A percentile compares a stretch with the other conserved stretches of the same genome.
These are phyloP conservation scores for Penicillium nordicum DNA, from an alignment of 2,329 filamentous ascomycete species.

Conservation along the genomic window DNA sequence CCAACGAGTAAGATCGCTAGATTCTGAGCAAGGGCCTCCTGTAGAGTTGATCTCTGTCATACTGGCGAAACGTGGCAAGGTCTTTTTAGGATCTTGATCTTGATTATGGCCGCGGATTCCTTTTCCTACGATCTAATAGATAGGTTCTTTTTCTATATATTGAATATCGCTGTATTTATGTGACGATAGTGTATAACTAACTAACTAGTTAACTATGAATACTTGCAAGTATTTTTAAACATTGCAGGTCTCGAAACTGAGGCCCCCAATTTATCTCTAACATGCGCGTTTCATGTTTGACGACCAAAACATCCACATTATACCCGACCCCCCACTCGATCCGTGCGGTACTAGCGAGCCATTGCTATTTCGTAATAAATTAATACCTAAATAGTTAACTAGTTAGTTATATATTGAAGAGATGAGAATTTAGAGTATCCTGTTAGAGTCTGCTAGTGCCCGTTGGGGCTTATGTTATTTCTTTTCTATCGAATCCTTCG, in stretches of 20 bases:
- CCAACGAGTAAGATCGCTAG: slow-evolving; percentile 5
- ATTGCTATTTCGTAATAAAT: too few species aligned
- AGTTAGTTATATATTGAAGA: too few species aligned
- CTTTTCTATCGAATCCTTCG: too few species aligned
- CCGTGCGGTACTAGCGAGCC: not conserved
- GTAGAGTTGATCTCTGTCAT: not conserved
- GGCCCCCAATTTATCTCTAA: slow-evolving; percentile 1
- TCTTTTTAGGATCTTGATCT: not conserved
- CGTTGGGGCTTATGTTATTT: too few species aligned
- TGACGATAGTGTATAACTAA: not conserved
- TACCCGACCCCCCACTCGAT: not conserved
- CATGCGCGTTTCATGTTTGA: not conserved
- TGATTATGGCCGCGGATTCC: not conserved
- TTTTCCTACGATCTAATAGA: not conserved
- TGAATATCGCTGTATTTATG: not conserved
- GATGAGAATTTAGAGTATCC: too few species aligned
- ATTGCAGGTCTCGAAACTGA: not conserved
- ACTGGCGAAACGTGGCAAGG: not conserved
- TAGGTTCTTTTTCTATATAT: not conserved
- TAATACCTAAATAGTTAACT: too few species aligned
- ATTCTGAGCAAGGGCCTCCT: not conserved
- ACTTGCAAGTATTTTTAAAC: not conserved
- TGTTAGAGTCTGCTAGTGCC: too few species aligned
- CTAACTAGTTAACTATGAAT: too few species aligned
- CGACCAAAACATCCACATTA: slow-evolving; percentile 4